Evolutionary conservation across 345 rosid genomes (phyloP), one percentile per base, ranked within the genome.

Genomic region (Salix exigua): DNA sequence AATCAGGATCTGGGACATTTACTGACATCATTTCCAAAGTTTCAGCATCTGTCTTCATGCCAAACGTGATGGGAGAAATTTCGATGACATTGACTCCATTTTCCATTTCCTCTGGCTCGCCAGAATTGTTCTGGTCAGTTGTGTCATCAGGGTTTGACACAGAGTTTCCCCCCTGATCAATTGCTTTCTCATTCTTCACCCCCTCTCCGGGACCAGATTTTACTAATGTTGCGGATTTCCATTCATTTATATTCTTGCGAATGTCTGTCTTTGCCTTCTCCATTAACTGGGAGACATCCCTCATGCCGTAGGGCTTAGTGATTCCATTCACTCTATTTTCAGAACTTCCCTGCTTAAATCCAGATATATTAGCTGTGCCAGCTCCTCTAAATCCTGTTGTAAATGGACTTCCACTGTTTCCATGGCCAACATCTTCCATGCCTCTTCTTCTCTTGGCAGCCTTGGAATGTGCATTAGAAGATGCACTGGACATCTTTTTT

Each of bases 401-500:
- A 77, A 69, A 71, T 61, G 67, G 78, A 66, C 77, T 75, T 75
- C 86, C 90, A 71, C 61, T 19, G 60, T 80, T 78, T 26, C 76
- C 48, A 1, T 26, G 71, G 44, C 84, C 73, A 37, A 77, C 44
- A 67, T 88, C 92, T 71, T 84, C 92, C 82, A 69, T 63, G 51
- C 83, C 86, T 78, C 64, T 89, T 81, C 87, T 86, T 73, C 82
- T 86, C 80, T 86, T 87, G 70, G 85, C 73, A 66, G 82, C 60
- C 73, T 77, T 71, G 19, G 85, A 42, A 26, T 69, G 40, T 33
- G 73, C 80, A 77, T 77, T 62, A 75, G 84, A 79, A 55, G 86
- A 78, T 68, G 63, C 63, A 68, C 82, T 70, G 16, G 74, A 71
- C 66, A 55, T 76, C 79, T 82, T 85, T 79, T 84, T 88, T 28